Evolutionary conservation across 495 filamentous ascomycete genomes (phyloP), one percentile per base, ranked within the genome.

Genomic region (Trypethelium eluteriae): DNA sequence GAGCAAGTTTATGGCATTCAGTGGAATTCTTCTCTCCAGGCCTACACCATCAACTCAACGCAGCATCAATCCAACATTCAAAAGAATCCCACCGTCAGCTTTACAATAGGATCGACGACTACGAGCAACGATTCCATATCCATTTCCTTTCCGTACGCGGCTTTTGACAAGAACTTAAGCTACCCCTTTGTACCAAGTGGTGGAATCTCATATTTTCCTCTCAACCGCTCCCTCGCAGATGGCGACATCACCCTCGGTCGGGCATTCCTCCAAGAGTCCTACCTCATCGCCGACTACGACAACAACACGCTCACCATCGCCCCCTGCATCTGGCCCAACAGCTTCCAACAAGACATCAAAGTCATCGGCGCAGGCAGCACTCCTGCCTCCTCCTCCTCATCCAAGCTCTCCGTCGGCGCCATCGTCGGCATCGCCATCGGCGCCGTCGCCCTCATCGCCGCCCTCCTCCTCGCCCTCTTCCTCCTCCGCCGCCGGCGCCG

Each of bases 211-310:
- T 90, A 90, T 73, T 89, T 92, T 68, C 86, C 88, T 32, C 75
- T 89, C 32, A 79, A 82, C 64, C 79, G 76, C 62, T 77, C 81
- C 35, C 73, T 76, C 35, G 80, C 83, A 71, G 73, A 76, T 32
- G 82, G 80, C n/a, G 79, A 85, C 66, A 80, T 82, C 68, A 84
- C 85, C n/a, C 80, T 90, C 67, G 88, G 88, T n/a, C 82, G 88
- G 38, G 74, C 79, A 2, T 90, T 90, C 69, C 79, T 90, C 66
- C 88, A 90, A 76, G 88, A 89, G 74, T 81, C 85, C 16, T 90
- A 90, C 67, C 70, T 90, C 11, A 83, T 84, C 18, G 83, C 81
- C n/a, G 83, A 86, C 67, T 89, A 89, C 72, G 86, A 89, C 62
- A 79, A 80, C 35, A 78, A 77, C 34, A 80, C 74, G 39, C 89